phyloP scores from a whole-genome alignment of 2,329 filamentous ascomycete species.

The Pseudohalonectria lignicola region DNA sequence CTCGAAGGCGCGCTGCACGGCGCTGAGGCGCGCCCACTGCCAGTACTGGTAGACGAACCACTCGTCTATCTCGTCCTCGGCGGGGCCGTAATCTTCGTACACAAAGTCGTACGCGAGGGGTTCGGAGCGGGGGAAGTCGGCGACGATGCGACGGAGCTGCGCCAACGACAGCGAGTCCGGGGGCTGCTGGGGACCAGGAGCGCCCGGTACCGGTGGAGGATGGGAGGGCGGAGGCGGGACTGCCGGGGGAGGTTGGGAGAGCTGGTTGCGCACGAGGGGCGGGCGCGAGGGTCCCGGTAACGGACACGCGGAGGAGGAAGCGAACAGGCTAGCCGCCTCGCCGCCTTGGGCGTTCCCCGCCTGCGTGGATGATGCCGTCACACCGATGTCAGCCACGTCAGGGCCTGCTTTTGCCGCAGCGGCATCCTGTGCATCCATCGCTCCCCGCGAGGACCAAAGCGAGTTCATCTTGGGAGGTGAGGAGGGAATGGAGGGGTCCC shows the following conservation, averaged over 20 bases:
- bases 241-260: conserved; percentile 7
- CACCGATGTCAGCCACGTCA: conserved; percentile 19
- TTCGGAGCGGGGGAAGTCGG: conserved; percentile 60
- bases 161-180: conserved; percentile 65
- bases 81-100: conserved; percentile 60
- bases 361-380: conserved; percentile 12
- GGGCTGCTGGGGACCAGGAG: conserved; percentile 18
- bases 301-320: not conserved
- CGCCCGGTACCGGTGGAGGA: conserved; percentile 7
- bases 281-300: conserved; percentile 7
- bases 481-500: not conserved
- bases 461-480: conserved; percentile 11
- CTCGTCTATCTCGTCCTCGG: conserved; percentile 87
- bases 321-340: conserved; percentile 3
- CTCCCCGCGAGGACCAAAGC: conserved; percentile 8
- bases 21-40: conserved; percentile 69
- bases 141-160: conserved; percentile 62
- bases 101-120: conserved; percentile 75
- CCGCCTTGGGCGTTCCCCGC: conserved; percentile 9
- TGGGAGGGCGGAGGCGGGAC: conserved; percentile 14
- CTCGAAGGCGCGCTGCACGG: conserved; percentile 67
- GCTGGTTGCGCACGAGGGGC: conserved; percentile 11
- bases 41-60: conserved; percentile 92
- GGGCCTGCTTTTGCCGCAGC: too few species aligned
- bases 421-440: not conserved